Percentiles rank a stretch among this genome's conserved stretches.
phyloP scores from a whole-genome alignment of 345 rosid genomes.

The Salix caprea region DNA sequence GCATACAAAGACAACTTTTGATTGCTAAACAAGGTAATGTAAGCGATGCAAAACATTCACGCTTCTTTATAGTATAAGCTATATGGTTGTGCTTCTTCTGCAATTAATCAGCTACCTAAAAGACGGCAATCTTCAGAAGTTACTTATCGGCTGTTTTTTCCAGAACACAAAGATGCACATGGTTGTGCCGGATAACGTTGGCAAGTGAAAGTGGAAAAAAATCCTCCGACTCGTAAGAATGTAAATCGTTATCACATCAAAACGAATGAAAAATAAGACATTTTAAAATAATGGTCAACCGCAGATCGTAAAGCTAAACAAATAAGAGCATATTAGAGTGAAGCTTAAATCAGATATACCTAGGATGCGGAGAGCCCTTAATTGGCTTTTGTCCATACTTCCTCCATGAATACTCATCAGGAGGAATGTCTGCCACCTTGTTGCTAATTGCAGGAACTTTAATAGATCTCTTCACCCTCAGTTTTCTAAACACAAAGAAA shows the following conservation, averaged over 20 bases:
- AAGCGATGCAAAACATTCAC: neutral
- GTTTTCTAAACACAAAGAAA: slow-evolving; percentile 40
- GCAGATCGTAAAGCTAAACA: neutral
- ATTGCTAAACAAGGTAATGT: neutral
- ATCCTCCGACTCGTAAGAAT: neutral
- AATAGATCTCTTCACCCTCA: slow-evolving; percentile 58
- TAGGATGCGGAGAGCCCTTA: slow-evolving; percentile 79
- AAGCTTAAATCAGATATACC: slow-evolving; percentile 32
- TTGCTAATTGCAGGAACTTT: slow-evolving; percentile 86
- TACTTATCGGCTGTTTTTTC: neutral
- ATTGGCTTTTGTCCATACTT: slow-evolving; percentile 86
- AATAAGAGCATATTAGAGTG: too few species aligned
- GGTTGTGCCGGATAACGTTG: neutral
- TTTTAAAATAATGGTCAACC: neutral
- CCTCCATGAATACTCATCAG: slow-evolving; percentile 84
- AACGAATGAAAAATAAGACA: slow-evolving; percentile 2
- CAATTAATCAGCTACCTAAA: neutral
- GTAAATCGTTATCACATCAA: neutral
- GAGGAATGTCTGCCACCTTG: slow-evolving; percentile 81
- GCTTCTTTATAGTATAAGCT: neutral
- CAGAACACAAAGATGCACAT: neutral
- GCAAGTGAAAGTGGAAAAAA: neutral
- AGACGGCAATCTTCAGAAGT: too few species aligned
- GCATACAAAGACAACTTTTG: neutral
- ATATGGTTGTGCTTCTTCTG: neutral